Conservation (phyloP, 805 yeast genomes). For the Starmerella etchellsii region DNA sequence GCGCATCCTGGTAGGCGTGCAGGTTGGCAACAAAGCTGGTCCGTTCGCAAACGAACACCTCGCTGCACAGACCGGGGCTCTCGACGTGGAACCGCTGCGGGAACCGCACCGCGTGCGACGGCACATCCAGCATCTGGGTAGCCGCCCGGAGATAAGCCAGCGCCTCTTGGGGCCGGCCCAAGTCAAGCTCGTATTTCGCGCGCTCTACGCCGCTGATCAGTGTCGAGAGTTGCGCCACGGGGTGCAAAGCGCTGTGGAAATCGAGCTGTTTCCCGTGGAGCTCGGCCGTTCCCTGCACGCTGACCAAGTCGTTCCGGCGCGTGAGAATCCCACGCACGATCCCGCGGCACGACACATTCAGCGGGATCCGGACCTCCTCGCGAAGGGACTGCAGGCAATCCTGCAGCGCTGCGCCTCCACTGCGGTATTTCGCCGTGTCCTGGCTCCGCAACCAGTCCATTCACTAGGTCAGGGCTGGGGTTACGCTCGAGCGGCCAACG, state of each 20-base stretch:
- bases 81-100: conserved; percentile 4
- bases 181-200: conserved; percentile 1
- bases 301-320: conserved; percentile 1
- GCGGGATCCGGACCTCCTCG: conserved; percentile 9
- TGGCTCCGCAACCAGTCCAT: neutral
- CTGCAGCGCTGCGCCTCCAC: neutral
- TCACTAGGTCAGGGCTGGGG: too few species aligned
- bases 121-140: conserved; percentile 1
- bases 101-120: conserved; percentile 8
- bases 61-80: conserved; percentile 10
- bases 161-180: conserved; percentile 1
- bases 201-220: conserved; percentile 4
- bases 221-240: conserved; percentile 3
- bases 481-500: too few species aligned
- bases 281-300: conserved; percentile 6
- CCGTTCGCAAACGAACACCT: conserved; percentile 10
- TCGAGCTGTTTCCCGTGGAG: conserved; percentile 2
- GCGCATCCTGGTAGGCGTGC: conserved; percentile 13
- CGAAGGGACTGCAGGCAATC: neutral
- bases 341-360: conserved; percentile 15
- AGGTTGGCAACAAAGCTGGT: conserved; percentile 9
- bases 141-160: neutral
- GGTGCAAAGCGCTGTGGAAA: neutral
- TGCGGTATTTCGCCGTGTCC: neutral
- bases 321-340: conserved; percentile 9